Evolutionary conservation across 1,284 basidiomycete genomes (phyloP).

Genomic region (Cutaneotrichosporon dermatis): DNA sequence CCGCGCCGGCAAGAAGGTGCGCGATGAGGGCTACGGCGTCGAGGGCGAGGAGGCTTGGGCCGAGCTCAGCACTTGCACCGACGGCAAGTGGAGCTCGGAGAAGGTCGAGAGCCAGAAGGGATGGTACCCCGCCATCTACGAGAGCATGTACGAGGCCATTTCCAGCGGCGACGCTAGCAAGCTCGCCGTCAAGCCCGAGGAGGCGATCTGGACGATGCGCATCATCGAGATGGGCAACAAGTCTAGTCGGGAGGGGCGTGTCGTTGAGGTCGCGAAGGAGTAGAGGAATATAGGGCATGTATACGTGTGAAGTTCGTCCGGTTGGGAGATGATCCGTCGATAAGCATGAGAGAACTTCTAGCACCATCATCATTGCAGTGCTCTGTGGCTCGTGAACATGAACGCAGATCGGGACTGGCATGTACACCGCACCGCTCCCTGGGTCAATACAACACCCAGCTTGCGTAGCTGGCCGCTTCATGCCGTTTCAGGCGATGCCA

Average conservation of each 20-base stretch:
- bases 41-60: constrained; percentile 25
- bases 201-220: constrained; percentile 26
- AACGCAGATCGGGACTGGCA: too few relatives aligned
- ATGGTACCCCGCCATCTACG: constrained; percentile 27
- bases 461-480: too few relatives aligned
- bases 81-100: constrained; percentile 8
- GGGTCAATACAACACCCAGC: too few relatives aligned
- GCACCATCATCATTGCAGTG: too few relatives aligned
- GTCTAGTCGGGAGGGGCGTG: constrained; percentile 29
- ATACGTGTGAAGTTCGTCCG: too few relatives aligned
- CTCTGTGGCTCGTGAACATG: too few relatives aligned
- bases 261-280: constrained; percentile 15
- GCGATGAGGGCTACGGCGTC: constrained; percentile 21
- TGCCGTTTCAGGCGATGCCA: too few relatives aligned
- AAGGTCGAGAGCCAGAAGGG: constrained; percentile 10
- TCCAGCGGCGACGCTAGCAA: constrained; percentile 5
- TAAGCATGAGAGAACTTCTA: too few relatives aligned
- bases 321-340: too few relatives aligned
- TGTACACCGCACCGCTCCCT: too few relatives aligned
- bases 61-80: constrained; percentile 8
- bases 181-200: constrained; percentile 27
- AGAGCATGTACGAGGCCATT: constrained; percentile 12
- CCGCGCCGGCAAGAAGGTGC: constrained; percentile 24
- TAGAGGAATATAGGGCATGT: neutral
- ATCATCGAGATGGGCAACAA: constrained; percentile 32